Percentiles rank a stretch among this genome's conserved stretches.
Evolutionary conservation across 495 filamentous ascomycete species (phyloP).

Genomic region (Penicillium pancosmium): DNA sequence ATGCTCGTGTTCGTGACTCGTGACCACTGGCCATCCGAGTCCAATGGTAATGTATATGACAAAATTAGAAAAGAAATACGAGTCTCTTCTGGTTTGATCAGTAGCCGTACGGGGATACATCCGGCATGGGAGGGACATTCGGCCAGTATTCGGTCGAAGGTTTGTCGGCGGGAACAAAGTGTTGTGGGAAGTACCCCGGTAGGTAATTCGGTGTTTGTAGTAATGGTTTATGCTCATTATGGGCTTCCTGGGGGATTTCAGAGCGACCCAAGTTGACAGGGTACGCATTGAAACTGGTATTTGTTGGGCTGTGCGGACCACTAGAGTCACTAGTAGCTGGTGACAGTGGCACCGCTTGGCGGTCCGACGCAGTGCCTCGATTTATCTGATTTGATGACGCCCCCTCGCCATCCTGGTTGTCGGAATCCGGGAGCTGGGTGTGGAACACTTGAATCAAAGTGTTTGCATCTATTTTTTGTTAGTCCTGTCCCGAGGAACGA

Average conservation of each 20-base stretch:
- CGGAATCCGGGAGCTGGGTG: constrained; percentile 23
- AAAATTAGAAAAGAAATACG: not conserved
- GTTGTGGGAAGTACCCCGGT: constrained; percentile 19
- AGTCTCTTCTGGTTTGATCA: not conserved
- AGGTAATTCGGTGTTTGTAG: constrained; percentile 13
- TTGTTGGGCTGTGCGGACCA: constrained; percentile 27
- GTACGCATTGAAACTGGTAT: constrained; percentile 17
- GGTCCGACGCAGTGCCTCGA: not conserved
- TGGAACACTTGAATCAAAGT: constrained; percentile 25
- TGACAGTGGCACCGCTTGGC: constrained; percentile 19
- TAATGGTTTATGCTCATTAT: constrained; percentile 12
- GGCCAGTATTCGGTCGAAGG: constrained; percentile 22
- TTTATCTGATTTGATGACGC: not conserved
- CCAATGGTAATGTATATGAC: not conserved
- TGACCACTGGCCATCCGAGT: not conserved
- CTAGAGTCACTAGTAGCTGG: constrained; percentile 30
- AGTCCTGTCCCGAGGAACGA: not conserved
- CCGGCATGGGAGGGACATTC: constrained; percentile 12
- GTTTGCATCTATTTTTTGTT: constrained; percentile 20
- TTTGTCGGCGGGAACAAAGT: constrained; percentile 20
- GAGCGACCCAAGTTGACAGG: constrained; percentile 11
- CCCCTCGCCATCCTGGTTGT: not conserved
- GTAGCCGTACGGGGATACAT: constrained; percentile 23
- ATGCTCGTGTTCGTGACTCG: constrained; percentile 15
- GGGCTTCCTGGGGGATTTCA: constrained; percentile 18